Evolutionary conservation across 768 basidiomycete genomes (phyloP).

Genomic region (Hortiboletus campestris): DNA sequence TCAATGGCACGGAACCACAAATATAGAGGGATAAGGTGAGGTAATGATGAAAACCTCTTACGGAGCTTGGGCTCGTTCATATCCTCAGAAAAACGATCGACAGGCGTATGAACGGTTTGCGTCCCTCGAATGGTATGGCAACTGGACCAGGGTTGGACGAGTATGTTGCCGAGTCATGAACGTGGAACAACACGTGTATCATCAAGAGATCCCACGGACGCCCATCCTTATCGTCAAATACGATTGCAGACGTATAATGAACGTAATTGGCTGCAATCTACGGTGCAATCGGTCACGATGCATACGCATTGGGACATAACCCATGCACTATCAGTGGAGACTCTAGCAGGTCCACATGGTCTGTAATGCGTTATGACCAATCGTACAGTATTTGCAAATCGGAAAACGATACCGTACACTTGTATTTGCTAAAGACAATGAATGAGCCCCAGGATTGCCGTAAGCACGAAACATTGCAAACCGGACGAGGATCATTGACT

Average conservation of each 20-base stretch:
- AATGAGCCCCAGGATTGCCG: background rate
- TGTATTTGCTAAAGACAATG: background rate
- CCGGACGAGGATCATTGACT: background rate
- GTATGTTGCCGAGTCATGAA: constrained; percentile 1
- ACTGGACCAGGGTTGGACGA: background rate
- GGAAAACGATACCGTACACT: constrained; percentile 2
- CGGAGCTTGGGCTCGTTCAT: constrained; percentile 12
- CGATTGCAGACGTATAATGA: constrained; percentile 2
- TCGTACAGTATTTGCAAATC: constrained; percentile 15
- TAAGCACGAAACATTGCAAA: background rate
- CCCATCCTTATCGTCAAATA: constrained; percentile 30
- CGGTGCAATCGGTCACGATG: background rate
- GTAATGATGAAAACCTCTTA: constrained; percentile 31
- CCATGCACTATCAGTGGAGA: background rate
- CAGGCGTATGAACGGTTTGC: constrained; percentile 1
- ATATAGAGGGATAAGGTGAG: constrained; percentile 26
- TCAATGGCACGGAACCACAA: constrained; percentile 30
- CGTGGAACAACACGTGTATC: constrained; percentile 23
- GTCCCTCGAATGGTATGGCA: constrained; percentile 4
- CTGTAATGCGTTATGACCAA: background rate
- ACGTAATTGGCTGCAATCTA: background rate
- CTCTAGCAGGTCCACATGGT: background rate
- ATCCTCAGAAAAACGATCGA: constrained; percentile 23
- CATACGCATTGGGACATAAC: background rate
- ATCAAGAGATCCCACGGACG: constrained; percentile 6